Conservation (phyloP, 2,329 filamentous ascomycete genomes). For the Fusarium verticillioides region DNA sequence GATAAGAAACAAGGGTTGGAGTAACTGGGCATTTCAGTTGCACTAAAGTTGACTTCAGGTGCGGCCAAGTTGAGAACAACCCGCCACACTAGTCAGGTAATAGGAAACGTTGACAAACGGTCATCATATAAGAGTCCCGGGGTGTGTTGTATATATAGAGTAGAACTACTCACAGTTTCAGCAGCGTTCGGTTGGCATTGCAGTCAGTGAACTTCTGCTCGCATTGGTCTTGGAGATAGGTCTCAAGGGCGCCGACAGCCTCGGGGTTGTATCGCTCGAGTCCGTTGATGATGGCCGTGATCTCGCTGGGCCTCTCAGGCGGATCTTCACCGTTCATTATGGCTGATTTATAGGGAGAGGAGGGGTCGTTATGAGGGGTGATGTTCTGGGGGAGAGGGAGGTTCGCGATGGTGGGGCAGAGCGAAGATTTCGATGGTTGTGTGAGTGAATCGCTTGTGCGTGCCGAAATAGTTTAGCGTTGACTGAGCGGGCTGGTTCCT, state of each 20-base stretch:
- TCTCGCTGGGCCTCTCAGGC: slow-evolving; percentile 90
- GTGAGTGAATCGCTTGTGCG: slow-evolving; percentile 54
- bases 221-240: slow-evolving; percentile 94
- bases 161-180: slow-evolving; percentile 88
- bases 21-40: slow-evolving; percentile 69
- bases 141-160: slow-evolving; percentile 21
- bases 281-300: slow-evolving; percentile 93
- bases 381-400: slow-evolving; percentile 45
- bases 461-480: slow-evolving; percentile 50
- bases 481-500: slow-evolving; percentile 39
- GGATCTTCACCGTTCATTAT: slow-evolving; percentile 83
- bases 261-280: slow-evolving; percentile 99
- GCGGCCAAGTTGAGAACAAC: slow-evolving; percentile 53
- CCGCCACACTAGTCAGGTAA: slow-evolving; percentile 82
- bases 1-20: background rate
- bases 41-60: slow-evolving; percentile 78
- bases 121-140: slow-evolving; percentile 70
- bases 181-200: slow-evolving; percentile 93
- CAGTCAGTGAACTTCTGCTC: slow-evolving; percentile 94
- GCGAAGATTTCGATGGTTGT: slow-evolving; percentile 57
- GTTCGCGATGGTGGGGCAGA: slow-evolving; percentile 56
- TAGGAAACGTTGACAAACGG: slow-evolving; percentile 91
- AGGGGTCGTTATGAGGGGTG: slow-evolving; percentile 40
- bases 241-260: slow-evolving; percentile 91
- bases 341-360: slow-evolving; percentile 45